These are phyloP conservation scores for Zygoascus sp. DNA, from an alignment of 1,139 yeast species.

Conservation along the genomic window DNA sequence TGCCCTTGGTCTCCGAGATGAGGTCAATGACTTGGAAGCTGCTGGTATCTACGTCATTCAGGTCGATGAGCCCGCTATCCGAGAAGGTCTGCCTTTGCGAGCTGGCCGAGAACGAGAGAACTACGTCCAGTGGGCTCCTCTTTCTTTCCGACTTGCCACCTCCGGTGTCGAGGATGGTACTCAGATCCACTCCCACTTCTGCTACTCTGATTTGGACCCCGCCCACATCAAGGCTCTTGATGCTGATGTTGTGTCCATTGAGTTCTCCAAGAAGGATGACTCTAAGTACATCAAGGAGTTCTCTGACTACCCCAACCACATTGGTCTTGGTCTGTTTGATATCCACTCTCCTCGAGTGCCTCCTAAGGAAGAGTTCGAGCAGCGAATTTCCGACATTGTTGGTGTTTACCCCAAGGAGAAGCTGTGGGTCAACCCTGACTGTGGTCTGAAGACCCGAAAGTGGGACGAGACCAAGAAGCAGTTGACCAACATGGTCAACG, in stretches of 20 bases:
- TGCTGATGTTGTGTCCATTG: conserved; percentile 98
- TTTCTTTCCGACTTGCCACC: conserved; percentile 98
- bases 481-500: conserved; percentile 97
- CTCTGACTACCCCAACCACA: conserved; percentile 98
- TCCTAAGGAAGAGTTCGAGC: conserved; percentile 90
- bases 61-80: conserved; percentile 99
- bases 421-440: conserved; percentile 99
- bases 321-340: conserved; percentile 98
- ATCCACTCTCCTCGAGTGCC: conserved; percentile 99
- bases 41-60: conserved; percentile 98
- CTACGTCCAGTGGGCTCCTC: conserved; percentile 98
- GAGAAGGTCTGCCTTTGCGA: conserved; percentile 99
- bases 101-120: conserved; percentile 95
- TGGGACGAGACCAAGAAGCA: conserved; percentile 80
- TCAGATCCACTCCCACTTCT: conserved; percentile 99
- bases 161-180: conserved; percentile 94
- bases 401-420: conserved; percentile 96
- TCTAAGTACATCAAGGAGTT: conserved; percentile 96
- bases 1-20: conserved; percentile 97
- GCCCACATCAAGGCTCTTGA: conserved; percentile 98
- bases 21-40: conserved; percentile 94
- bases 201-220: conserved; percentile 99
- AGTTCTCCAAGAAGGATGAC: conserved; percentile 99
- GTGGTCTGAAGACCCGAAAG: conserved; percentile 98
- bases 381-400: conserved; percentile 89